Evolutionary conservation across 345 rosid species (phyloP), one percentile per base, ranked within the genome.

Genomic region (Capsella bursapastoris): DNA sequence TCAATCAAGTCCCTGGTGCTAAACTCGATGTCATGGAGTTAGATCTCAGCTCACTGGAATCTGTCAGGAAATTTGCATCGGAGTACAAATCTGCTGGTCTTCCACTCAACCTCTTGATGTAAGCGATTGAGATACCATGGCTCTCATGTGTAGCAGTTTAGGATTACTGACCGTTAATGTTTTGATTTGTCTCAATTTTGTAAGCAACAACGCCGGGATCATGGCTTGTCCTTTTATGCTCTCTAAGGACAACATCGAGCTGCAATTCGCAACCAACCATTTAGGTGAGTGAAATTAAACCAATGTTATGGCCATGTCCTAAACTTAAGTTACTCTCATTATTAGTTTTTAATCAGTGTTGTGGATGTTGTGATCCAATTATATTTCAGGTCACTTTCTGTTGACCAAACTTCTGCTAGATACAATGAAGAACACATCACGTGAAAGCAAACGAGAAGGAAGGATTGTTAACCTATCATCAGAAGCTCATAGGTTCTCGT

Each of bases 21-120:
- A 89, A 86, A 74, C 68, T 89, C 6, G 90, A 87, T 50, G 83
- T 83, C 71, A 86, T 84, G 90, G 89, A 87, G 78, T 75, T 87
- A 77, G 91, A 89, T 82, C 87, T 89, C 31, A 82, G 85, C 71
- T 89, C 90, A 13, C 41, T 84, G 81, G 82, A 77, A 6, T 89
- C 91, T 15, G 83, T 89, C 8, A 76, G 78, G 63, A 84, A 86
- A 18, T 89, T 89, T 65, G 88, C 87, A 3, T 75, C 85, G 8
- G 83, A 84, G 6, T 89, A 78, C 83, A 80, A 75, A 51, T 79
- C 90, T 12, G 28, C 81, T 5, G 81, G 84, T 68, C 95, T 61
- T 74, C 86, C 90, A n/a, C 82, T 89, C 49, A 87, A 89, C 64
- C 80, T 89, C 64, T 79, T 87, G 61, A 79, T 89, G 91, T 87